Evolutionary conservation across 306 rosid genomes (phyloP).

Genomic region (Lablab purpureus): DNA sequence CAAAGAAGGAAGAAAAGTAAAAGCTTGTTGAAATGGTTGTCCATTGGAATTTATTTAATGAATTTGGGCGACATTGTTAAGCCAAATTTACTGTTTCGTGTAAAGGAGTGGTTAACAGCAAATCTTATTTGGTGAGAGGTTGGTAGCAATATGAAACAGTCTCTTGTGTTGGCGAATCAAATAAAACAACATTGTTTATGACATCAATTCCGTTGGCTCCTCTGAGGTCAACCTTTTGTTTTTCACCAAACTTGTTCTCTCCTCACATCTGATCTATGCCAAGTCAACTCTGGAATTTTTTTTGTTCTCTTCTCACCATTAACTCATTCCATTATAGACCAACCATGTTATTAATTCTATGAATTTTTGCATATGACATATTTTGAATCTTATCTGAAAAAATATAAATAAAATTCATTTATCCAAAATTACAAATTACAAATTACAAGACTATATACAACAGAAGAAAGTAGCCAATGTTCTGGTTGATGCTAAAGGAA

Average conservation of each 20-base stretch:
- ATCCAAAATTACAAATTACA: conserved; percentile 24
- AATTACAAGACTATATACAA: not conserved
- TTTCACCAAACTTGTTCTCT: conserved; percentile 23
- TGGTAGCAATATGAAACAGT: conserved; percentile 25
- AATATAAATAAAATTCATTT: not conserved
- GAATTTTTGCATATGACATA: too few species aligned
- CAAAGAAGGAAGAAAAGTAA: not conserved
- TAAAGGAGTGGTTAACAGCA: conserved; percentile 10
- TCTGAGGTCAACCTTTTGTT: conserved; percentile 35
- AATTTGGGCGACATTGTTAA: not conserved
- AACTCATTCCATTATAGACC: too few species aligned
- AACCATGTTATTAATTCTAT: too few species aligned
- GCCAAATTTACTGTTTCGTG: not conserved
- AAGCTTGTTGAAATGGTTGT: not conserved
- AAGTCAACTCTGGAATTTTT: conserved; percentile 17
- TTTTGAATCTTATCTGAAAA: conserved; percentile 14
- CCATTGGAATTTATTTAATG: not conserved
- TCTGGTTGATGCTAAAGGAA: conserved; percentile 12
- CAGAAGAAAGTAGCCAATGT: not conserved
- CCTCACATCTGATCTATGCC: conserved; percentile 20
- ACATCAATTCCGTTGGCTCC: conserved; percentile 15
- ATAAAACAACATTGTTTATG: conserved; percentile 25
- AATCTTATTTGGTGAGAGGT: conserved; percentile 13
- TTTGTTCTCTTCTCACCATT: too few species aligned
- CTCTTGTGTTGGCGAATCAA: conserved; percentile 4